Evolutionary conservation across 257 asterid species (phyloP).

Genomic region (Nicotiana otophora): DNA sequence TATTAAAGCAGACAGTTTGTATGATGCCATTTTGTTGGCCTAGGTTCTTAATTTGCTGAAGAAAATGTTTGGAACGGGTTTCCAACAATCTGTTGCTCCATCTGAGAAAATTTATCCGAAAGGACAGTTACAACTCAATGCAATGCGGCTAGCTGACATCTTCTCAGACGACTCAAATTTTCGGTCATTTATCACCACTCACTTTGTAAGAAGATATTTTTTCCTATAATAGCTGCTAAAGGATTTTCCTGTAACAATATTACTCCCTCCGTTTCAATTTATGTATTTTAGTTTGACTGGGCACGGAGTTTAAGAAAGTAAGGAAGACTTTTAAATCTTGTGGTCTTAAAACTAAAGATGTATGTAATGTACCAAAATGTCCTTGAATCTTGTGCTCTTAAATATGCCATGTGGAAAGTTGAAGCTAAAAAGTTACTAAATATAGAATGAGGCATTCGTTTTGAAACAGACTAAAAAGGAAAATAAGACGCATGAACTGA

Average conservation of each 20-base stretch:
- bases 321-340: no score
- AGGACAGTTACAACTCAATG: conserved; percentile 90
- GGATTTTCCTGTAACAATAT: not conserved
- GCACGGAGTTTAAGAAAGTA: no score
- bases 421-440: no score
- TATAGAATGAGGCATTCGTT: no score
- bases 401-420: no score
- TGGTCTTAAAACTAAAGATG: no score
- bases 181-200: conserved; percentile 60
- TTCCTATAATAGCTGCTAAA: not conserved
- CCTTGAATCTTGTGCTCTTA: no score
- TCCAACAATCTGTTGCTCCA: conserved; percentile 35
- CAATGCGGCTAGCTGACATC: conserved; percentile 89
- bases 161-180: conserved; percentile 97
- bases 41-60: conserved; percentile 87
- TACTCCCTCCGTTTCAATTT: not conserved
- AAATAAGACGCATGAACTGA: no score
- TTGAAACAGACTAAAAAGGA: no score
- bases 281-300: no score
- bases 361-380: no score
- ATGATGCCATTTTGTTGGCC: conserved; percentile 18
- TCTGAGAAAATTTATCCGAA: conserved; percentile 52
- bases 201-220: conserved; percentile 57
- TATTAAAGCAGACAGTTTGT: conserved; percentile 8
- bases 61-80: conserved; percentile 62